Evolutionary conservation across 805 yeast species (phyloP).

Genomic region (Starmerella floris): DNA sequence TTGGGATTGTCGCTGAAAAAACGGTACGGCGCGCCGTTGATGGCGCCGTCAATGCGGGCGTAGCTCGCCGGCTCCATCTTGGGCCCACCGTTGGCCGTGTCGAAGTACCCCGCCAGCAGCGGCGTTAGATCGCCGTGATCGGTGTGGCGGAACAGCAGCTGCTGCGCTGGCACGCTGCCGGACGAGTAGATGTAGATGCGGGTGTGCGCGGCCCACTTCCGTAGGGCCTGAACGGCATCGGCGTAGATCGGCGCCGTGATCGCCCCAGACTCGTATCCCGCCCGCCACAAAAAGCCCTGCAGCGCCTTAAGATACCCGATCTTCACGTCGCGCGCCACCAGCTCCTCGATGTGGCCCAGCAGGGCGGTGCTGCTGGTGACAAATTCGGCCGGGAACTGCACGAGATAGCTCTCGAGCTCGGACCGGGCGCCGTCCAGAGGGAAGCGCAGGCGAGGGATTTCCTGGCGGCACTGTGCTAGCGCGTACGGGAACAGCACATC

Average conservation of each 20-base stretch:
- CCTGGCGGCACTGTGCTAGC: constrained; percentile 25
- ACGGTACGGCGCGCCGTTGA: constrained; percentile 33
- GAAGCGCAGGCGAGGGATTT: constrained; percentile 19
- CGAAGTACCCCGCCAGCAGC: constrained; percentile 56
- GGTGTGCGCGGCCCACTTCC: constrained; percentile 28
- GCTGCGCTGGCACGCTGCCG: constrained; percentile 81
- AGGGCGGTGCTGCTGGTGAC: constrained; percentile 27
- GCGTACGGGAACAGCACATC: constrained; percentile 65
- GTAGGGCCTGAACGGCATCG: constrained; percentile 55
- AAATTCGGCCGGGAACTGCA: constrained; percentile 35
- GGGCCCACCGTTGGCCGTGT: constrained; percentile 70
- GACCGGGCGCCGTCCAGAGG: constrained; percentile 20
- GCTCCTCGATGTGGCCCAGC: constrained; percentile 36
- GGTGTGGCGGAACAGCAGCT: constrained; percentile 54
- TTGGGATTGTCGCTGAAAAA: constrained; percentile 70
- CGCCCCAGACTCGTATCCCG: constrained; percentile 66
- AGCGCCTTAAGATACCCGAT: constrained; percentile 62
- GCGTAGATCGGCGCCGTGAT: constrained; percentile 61
- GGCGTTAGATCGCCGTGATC: constrained; percentile 34
- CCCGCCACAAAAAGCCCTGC: constrained; percentile 74
- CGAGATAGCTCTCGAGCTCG: constrained; percentile 27
- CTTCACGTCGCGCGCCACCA: constrained; percentile 59
- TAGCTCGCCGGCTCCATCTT: constrained; percentile 52
- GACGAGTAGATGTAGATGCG: constrained; percentile 69
- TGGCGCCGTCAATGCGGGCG: constrained; percentile 36